Conservation (phyloP, 345 rosid genomes). For the Sapria himalayana region DNA sequence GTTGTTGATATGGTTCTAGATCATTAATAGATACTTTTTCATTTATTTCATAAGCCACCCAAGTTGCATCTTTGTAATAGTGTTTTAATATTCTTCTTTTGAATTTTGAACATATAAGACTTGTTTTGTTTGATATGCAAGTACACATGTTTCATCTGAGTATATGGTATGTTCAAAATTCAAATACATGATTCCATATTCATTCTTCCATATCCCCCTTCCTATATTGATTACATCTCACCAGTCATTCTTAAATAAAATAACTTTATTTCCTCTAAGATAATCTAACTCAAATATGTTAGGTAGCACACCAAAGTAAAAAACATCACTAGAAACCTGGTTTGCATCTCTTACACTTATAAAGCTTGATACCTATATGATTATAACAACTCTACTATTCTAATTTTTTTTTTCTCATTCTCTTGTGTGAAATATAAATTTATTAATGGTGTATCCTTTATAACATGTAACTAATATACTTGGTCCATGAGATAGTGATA, state of each 20-base stretch:
- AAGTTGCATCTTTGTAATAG: background rate
- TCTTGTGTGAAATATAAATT: conserved; percentile 2
- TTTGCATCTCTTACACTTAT: background rate
- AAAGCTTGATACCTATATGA: background rate
- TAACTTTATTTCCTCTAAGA: background rate
- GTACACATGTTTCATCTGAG: background rate
- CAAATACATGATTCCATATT: background rate
- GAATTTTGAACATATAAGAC: conserved; percentile 1
- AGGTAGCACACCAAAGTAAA: background rate
- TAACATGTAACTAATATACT: background rate
- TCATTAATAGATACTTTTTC: too few relatives aligned
- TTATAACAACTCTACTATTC: conserved; percentile 1
- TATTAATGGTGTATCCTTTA: background rate
- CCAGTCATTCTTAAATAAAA: conserved; percentile 2
- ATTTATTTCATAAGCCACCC: background rate
- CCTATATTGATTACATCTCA: background rate
- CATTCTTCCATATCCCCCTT: background rate
- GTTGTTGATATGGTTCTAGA: too few relatives aligned
- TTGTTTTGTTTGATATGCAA: background rate
- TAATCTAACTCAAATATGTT: conserved; percentile 2
- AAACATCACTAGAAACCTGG: background rate
- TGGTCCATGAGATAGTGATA: background rate
- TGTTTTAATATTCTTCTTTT: background rate
- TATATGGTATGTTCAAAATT: background rate
- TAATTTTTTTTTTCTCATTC: background rate